phyloP scores from a whole-genome alignment of 1,284 basidiomycete species.

The Ganoderma boninense region DNA sequence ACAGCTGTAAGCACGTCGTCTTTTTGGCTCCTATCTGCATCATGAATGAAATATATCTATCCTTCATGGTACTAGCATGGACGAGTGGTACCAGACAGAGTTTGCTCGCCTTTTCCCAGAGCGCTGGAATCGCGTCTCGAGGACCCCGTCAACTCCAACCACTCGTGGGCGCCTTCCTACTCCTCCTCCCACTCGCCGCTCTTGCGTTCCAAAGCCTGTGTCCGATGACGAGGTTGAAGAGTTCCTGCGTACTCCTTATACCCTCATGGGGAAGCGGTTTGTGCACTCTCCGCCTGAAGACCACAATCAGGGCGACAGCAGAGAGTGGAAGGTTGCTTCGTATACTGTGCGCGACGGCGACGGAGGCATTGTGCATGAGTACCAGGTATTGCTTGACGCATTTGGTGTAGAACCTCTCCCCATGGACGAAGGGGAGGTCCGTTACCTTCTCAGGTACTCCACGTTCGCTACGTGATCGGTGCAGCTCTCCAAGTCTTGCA shows the following conservation, averaged over 20 bases:
- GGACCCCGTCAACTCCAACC: neutral
- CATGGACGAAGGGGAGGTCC: conserved; percentile 17
- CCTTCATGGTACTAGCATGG: conserved; percentile 1
- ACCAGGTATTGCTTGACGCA: conserved; percentile 10
- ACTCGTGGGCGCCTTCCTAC: neutral
- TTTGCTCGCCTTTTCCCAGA: conserved; percentile 2
- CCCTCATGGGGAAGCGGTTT: conserved; percentile 18
- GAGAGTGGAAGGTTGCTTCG: conserved; percentile 17
- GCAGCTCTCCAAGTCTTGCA: no score
- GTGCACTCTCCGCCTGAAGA: conserved; percentile 6
- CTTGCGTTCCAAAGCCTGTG: conserved; percentile 5
- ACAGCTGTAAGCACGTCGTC: conserved; percentile 4
- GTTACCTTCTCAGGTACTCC: conserved; percentile 13
- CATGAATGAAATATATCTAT: neutral
- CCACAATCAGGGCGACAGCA: conserved; percentile 10
- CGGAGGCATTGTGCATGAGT: conserved; percentile 17
- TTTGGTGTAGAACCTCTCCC: conserved; percentile 12
- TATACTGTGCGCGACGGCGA: conserved; percentile 16
- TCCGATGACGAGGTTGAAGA: conserved; percentile 3
- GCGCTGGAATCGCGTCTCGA: neutral
- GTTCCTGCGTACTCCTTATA: conserved; percentile 11
- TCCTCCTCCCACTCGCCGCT: neutral
- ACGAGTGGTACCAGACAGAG: conserved; percentile 7
- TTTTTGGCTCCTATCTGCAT: no score
- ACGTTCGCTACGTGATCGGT: neutral